Base-by-base conservation (phyloP, 306 rosid genomes). In the Mimosa bimucronata region DNA sequence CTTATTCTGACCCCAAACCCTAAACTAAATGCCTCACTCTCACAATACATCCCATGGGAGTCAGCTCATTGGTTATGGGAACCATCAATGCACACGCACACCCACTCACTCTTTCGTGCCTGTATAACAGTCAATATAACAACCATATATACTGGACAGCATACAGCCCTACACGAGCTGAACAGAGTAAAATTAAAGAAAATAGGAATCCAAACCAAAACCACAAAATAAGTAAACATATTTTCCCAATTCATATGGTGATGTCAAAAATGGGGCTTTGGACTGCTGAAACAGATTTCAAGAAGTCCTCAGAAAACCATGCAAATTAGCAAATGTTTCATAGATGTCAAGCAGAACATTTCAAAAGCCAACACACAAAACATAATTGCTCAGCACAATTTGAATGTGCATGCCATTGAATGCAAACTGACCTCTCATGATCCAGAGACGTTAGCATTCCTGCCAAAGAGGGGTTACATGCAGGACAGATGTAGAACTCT, bases 401-500 rank as follows among this genome's bases (percentile, higher is more conserved):
- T 44, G 6, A 30, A 52, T 37, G 66, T 28, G 77, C 41, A 46
- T 45, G 15, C 8, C 1, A 7, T 15, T 66, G 46, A 10, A 66
- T 45, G 64, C 29, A 76, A 84, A 28, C 88, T 86, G 61, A 92
- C 98, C 98, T 89, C 79, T 91, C 94, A 61, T 83, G 84, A 85
- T 89, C 72, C 30, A n/a, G 30, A 25, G n/a, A n/a, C 0, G 72
- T 80, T 6, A 84, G 76, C 60, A 77, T 75, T 74, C 58, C 89
- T 75, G 77, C 79, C 16, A 75, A 44, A 75, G 37, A 83, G 46
- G 98, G 98, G 80, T 71, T 84, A 74, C 98, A 95, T 40, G 97
- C 96, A 58, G 98, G 97, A 83, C 98, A 95, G 42, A 89, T 88
- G 90, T 92, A 95, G 78, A 83, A 77, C 78, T 87, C 87, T 68